phyloP scores from a whole-genome alignment of 2,329 filamentous ascomycete genomes.

The Alternaria alternata region DNA sequence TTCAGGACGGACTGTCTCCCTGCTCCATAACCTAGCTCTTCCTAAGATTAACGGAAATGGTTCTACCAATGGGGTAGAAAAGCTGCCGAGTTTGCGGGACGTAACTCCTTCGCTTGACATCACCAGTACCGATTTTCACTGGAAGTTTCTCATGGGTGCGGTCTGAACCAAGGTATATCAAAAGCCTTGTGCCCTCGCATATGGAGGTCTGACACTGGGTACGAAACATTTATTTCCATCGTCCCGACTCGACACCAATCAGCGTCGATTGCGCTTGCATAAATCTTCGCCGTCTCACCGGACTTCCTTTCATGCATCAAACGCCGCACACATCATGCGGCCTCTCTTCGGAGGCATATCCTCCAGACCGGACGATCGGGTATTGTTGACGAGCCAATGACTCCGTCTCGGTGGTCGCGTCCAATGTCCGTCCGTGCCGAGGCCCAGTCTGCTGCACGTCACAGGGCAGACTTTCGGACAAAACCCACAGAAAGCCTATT shows the following conservation, averaged over 20 bases:
- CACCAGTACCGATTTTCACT: slow-evolving; percentile 42
- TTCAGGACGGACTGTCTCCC: slow-evolving; percentile 43
- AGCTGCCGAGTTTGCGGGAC: slow-evolving; percentile 41
- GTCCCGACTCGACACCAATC: background rate
- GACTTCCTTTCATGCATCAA: background rate
- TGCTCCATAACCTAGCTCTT: slow-evolving; percentile 43
- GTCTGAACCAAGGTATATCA: slow-evolving; percentile 24
- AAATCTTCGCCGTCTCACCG: background rate
- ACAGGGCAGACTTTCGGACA: background rate
- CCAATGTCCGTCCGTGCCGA: slow-evolving; percentile 5
- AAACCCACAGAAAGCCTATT: background rate
- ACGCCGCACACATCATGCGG: background rate
- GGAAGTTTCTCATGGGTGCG: slow-evolving; percentile 46
- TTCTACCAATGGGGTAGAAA: slow-evolving; percentile 32
- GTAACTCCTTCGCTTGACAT: slow-evolving; percentile 41
- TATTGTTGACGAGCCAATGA: background rate
- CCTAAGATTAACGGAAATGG: slow-evolving; percentile 38
- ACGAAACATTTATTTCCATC: background rate
- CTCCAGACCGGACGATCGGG: background rate
- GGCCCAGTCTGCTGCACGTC: slow-evolving; percentile 1
- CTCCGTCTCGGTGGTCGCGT: background rate
- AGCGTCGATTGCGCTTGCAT: background rate
- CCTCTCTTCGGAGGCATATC: background rate
- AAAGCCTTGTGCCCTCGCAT: background rate
- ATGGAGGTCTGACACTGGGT: background rate